A percentile compares a stretch with the other conserved stretches of the same genome.
phyloP scores from a whole-genome alignment of 257 asterid genomes.

The Phtheirospermum japonicum region DNA sequence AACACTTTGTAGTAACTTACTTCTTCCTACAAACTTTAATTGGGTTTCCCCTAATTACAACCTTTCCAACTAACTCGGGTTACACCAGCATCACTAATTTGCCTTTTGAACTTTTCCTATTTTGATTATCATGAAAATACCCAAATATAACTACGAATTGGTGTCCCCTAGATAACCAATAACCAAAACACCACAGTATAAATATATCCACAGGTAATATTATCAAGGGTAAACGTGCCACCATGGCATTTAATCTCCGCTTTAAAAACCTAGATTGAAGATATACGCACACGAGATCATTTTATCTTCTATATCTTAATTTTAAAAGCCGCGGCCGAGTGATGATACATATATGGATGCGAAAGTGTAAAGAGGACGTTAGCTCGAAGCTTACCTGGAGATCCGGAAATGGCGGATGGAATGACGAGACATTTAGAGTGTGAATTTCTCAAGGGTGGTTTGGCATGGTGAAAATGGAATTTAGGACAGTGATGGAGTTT shows the following conservation, averaged over 20 bases:
- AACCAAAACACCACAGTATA: constrained; percentile 4
- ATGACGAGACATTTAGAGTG: constrained; percentile 2
- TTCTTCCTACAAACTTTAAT: not conserved
- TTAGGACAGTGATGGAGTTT: constrained; percentile 18
- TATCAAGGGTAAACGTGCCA: no score
- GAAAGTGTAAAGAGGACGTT: not conserved
- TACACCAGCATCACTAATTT: not conserved
- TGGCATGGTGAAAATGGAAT: constrained; percentile 15
- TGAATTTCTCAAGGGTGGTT: constrained; percentile 22
- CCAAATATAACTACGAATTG: not conserved
- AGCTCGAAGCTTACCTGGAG: constrained; percentile 39
- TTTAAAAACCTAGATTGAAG: no score
- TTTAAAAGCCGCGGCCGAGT: not conserved
- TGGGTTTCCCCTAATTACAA: not conserved
- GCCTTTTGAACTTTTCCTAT: not conserved
- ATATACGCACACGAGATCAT: no score
- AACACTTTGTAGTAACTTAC: not conserved
- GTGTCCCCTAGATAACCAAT: not conserved
- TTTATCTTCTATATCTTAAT: no score
- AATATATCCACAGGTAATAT: no score
- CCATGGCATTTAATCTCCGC: no score
- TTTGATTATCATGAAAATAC: constrained; percentile 7
- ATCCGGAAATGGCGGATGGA: constrained; percentile 40
- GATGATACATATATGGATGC: not conserved
- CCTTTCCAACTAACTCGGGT: constrained; percentile 15